These are phyloP conservation scores for Suhomyces coccinellae DNA, from an alignment of 1,139 yeast genomes.

Conservation along the genomic window DNA sequence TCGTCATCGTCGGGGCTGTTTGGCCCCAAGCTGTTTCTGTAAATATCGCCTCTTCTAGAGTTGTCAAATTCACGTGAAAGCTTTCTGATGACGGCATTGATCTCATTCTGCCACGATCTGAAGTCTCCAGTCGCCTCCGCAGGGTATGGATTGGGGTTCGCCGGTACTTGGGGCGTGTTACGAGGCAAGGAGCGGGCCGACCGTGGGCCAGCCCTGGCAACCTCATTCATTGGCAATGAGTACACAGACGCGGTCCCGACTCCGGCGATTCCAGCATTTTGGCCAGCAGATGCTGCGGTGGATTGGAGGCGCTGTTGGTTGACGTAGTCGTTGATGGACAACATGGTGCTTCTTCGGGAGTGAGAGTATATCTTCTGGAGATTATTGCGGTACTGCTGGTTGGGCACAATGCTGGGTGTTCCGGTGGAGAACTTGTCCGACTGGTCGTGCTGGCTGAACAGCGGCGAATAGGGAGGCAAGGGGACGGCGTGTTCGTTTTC, in stretches of 20 bases:
- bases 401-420: conserved; percentile 38
- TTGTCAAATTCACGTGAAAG: conserved; percentile 39
- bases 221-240: conserved; percentile 23
- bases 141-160: not conserved
- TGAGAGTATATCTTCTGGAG: conserved; percentile 48
- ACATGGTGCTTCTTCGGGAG: conserved; percentile 42
- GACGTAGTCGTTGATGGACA: conserved; percentile 40
- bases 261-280: conserved; percentile 12
- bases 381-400: conserved; percentile 36
- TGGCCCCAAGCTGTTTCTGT: conserved; percentile 3
- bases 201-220: conserved; percentile 4
- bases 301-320: conserved; percentile 36
- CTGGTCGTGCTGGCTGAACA: conserved; percentile 34
- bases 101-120: conserved; percentile 48
- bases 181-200: conserved; percentile 12
- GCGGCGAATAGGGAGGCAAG: conserved; percentile 41
- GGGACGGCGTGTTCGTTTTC: conserved; percentile 26
- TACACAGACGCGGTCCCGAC: conserved; percentile 27
- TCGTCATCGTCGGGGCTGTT: conserved; percentile 14
- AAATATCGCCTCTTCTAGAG: conserved; percentile 10
- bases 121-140: conserved; percentile 35
- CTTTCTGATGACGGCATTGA: conserved; percentile 41
- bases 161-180: conserved; percentile 1
- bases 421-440: conserved; percentile 41
- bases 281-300: conserved; percentile 16